Conservation (phyloP, 805 yeast species). For the Nakazawaea sp. region DNA sequence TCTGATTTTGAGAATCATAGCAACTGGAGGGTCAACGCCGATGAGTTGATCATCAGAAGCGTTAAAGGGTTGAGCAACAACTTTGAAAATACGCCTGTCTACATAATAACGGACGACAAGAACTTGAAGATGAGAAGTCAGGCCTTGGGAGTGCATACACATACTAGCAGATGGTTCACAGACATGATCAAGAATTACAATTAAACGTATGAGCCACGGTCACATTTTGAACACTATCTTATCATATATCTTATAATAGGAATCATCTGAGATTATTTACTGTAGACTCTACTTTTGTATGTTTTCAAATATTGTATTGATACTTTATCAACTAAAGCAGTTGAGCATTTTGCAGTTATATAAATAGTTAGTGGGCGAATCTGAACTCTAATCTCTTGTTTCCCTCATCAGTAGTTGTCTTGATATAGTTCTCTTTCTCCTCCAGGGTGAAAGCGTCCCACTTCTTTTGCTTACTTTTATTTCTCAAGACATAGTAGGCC, state of each 20-base stretch:
- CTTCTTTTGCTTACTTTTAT: conserved; percentile 31
- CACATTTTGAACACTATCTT: too few relatives aligned
- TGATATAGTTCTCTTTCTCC: conserved; percentile 41
- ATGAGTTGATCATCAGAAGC: conserved; percentile 56
- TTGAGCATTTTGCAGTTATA: too few relatives aligned
- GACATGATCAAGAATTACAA: conserved; percentile 9
- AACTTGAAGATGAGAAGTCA: conserved; percentile 8
- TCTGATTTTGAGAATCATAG: conserved; percentile 68
- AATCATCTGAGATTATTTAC: too few relatives aligned
- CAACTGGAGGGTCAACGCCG: conserved; percentile 67
- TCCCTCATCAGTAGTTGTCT: conserved; percentile 43
- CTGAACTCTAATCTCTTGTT: conserved; percentile 47
- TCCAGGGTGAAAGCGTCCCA: conserved; percentile 48
- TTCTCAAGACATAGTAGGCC: conserved; percentile 33
- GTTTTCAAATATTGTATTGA: too few relatives aligned
- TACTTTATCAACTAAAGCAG: too few relatives aligned
- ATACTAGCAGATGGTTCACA: conserved; percentile 9
- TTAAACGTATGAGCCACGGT: too few relatives aligned
- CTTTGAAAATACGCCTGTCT: conserved; percentile 8
- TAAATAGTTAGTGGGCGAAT: conserved; percentile 14
- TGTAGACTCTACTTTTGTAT: too few relatives aligned
- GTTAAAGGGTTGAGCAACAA: conserved; percentile 32
- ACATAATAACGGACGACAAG: conserved; percentile 9
- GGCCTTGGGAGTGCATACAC: conserved; percentile 5
- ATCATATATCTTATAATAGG: too few relatives aligned